phyloP scores from a whole-genome alignment of 805 yeast genomes.

The Phaffomyces thermotolerans region DNA sequence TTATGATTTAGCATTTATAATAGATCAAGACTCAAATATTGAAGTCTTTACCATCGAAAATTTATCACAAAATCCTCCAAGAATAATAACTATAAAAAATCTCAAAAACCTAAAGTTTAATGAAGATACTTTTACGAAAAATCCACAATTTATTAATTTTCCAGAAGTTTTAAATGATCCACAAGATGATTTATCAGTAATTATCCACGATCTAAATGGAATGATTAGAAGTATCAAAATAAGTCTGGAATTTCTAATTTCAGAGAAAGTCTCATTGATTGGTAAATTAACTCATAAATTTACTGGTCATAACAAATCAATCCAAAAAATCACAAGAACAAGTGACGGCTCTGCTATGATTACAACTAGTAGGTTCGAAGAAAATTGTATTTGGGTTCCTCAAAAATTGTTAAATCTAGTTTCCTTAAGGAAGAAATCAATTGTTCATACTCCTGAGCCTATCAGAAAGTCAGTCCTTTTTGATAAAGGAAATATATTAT shows the following conservation, averaged over 20 bases:
- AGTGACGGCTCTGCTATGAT: constrained; percentile 55
- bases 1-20: constrained; percentile 38
- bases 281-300: constrained; percentile 44
- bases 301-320: constrained; percentile 84
- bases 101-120: constrained; percentile 24
- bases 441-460: constrained; percentile 38
- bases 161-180: constrained; percentile 25
- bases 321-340: constrained; percentile 59
- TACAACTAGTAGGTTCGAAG: constrained; percentile 54
- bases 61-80: constrained; percentile 49
- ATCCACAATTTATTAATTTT: constrained; percentile 30
- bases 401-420: constrained; percentile 26
- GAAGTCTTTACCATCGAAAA: constrained; percentile 43
- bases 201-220: constrained; percentile 40
- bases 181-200: constrained; percentile 29
- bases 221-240: constrained; percentile 28
- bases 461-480: constrained; percentile 42
- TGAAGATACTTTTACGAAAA: constrained; percentile 22
- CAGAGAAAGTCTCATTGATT: constrained; percentile 8
- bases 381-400: constrained; percentile 56
- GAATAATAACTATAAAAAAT: constrained; percentile 35
- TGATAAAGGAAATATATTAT: constrained; percentile 38
- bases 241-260: constrained; percentile 19
- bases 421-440: constrained; percentile 33
- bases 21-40: constrained; percentile 34